Percentiles rank a stretch among this genome's conserved stretches.
These are phyloP conservation scores for Gelatoporia subvermispora DNA, from an alignment of 768 basidiomycete genomes.

Conservation along the genomic window DNA sequence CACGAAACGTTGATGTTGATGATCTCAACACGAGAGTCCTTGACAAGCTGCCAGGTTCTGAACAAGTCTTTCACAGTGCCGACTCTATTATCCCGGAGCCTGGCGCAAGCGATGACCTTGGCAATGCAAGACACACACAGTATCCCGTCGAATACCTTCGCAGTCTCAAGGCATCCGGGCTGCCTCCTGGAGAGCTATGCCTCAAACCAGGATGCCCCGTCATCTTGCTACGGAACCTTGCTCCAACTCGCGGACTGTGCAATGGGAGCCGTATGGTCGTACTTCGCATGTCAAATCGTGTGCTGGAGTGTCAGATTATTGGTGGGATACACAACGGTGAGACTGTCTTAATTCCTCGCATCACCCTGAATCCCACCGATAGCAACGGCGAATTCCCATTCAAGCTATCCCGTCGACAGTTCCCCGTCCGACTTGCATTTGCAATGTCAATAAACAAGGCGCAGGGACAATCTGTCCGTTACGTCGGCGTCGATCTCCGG, in stretches of 20 bases:
- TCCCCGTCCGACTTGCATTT: too few species aligned
- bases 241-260: too few species aligned
- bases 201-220: too few species aligned
- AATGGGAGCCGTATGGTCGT: conserved; percentile 34
- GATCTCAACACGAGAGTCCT: conserved; percentile 25
- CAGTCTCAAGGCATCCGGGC: conserved; percentile 30
- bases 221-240: too few species aligned
- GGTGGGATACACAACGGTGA: conserved; percentile 33
- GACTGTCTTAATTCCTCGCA: too few species aligned
- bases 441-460: conserved; percentile 26
- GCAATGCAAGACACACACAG: too few species aligned
- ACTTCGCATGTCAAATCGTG: conserved; percentile 16
- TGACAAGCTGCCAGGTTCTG: conserved; percentile 13
- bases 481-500: conserved; percentile 39
- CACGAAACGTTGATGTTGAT: conserved; percentile 32
- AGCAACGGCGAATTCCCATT: too few species aligned
- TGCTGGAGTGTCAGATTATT: conserved; percentile 31
- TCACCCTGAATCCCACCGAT: too few species aligned
- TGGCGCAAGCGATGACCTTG: too few species aligned
- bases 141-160: conserved; percentile 35
- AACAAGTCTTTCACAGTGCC: conserved; percentile 13
- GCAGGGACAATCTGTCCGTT: conserved; percentile 41
- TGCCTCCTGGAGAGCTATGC: too few species aligned
- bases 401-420: too few species aligned
- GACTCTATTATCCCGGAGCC: conserved; percentile 19